Conservation (phyloP, 139 green algal genomes). For the Yamagishiella unicocca region DNA sequence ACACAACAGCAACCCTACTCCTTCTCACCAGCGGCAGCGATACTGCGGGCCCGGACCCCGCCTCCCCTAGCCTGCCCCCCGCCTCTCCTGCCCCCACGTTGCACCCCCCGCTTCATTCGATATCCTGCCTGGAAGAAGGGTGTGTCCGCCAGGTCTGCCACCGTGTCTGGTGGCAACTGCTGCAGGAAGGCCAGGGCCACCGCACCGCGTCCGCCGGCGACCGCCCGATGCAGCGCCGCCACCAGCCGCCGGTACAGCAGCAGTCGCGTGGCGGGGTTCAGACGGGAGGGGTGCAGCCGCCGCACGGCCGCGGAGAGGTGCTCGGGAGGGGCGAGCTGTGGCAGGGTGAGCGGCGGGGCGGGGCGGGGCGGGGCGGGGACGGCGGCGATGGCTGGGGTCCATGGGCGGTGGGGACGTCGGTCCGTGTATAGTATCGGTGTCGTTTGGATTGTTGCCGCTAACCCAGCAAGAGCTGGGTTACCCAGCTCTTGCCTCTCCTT, state of each 20-base stretch:
- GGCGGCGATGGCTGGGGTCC: too few species aligned
- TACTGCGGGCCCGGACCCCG: too few species aligned
- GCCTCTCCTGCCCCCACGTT: neutral
- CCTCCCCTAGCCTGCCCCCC: neutral
- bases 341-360: neutral
- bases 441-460: too few species aligned
- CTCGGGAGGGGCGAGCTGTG: neutral
- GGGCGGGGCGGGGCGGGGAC: too few species aligned
- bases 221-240: neutral
- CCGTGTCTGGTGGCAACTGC: neutral
- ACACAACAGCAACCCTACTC: too few species aligned
- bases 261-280: neutral
- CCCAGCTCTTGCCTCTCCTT: too few species aligned
- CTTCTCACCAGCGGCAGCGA: too few species aligned
- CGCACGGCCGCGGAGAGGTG: neutral
- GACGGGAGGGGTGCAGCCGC: neutral
- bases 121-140: neutral
- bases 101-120: too few species aligned
- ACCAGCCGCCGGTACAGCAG: neutral
- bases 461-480: too few species aligned
- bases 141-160: neutral
- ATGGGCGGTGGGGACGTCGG: too few species aligned
- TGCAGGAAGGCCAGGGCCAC: neutral
- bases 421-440: too few species aligned
- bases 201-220: neutral